phyloP scores from a whole-genome alignment of 805 yeast genomes.

The Candida nemodendra region DNA sequence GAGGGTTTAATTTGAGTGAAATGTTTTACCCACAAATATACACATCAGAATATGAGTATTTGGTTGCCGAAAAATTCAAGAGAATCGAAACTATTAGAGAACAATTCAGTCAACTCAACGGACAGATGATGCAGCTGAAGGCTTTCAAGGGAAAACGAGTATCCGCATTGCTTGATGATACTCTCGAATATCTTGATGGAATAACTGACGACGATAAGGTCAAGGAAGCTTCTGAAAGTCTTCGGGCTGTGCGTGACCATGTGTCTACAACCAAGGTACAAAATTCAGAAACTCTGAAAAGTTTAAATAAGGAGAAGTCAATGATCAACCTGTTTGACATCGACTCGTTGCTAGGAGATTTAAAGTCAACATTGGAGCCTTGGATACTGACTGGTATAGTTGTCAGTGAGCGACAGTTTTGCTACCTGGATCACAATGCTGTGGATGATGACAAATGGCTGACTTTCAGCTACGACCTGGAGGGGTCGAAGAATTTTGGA shows the following conservation, averaged over 20 bases:
- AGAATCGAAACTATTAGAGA: slow-evolving; percentile 16
- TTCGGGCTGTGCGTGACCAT: slow-evolving; percentile 17
- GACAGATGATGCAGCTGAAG: slow-evolving; percentile 23
- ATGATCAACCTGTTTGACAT: slow-evolving; percentile 28
- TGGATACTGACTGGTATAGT: slow-evolving; percentile 39
- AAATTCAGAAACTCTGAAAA: slow-evolving; percentile 15
- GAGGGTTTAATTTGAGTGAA: slow-evolving; percentile 31
- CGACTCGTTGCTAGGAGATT: slow-evolving; percentile 23
- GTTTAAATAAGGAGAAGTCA: slow-evolving; percentile 14
- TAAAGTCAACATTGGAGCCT: slow-evolving; percentile 31
- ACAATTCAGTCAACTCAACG: slow-evolving; percentile 11
- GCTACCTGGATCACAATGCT: slow-evolving; percentile 22
- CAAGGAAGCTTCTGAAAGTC: slow-evolving; percentile 21
- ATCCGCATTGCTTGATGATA: slow-evolving; percentile 22
- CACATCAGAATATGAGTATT: slow-evolving; percentile 27
- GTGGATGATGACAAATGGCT: slow-evolving; percentile 30
- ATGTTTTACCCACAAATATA: slow-evolving; percentile 41
- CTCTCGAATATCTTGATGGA: slow-evolving; percentile 26
- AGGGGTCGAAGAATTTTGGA: slow-evolving; percentile 26
- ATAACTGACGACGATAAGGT: slow-evolving; percentile 9
- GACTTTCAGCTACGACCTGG: slow-evolving; percentile 28
- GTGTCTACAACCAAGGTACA: slow-evolving; percentile 8
- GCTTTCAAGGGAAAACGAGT: slow-evolving; percentile 35
- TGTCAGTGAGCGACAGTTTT: slow-evolving; percentile 32
- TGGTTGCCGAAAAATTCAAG: slow-evolving; percentile 20